These are phyloP conservation scores for Fusarium illudens DNA, from an alignment of 2,329 filamentous ascomycete species.

Conservation along the genomic window DNA sequence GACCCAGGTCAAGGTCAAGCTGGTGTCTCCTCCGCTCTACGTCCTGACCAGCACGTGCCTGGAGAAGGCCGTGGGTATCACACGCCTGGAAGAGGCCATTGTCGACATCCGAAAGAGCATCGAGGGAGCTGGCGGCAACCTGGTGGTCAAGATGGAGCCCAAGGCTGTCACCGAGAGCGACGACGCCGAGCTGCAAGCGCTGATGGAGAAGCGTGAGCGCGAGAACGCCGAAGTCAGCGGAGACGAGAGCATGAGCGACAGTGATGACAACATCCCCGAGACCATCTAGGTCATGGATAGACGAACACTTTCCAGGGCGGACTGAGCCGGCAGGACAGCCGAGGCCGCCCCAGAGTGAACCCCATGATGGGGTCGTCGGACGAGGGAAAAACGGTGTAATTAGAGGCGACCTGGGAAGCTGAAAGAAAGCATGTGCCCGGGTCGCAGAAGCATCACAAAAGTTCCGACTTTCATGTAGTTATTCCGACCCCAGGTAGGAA, in stretches of 20 bases:
- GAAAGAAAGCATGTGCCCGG: slow-evolving; percentile 32
- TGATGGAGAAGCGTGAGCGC: slow-evolving; percentile 99
- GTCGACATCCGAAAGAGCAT: slow-evolving; percentile 86
- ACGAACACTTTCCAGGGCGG: slow-evolving; percentile 23
- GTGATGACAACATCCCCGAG: slow-evolving; percentile 77
- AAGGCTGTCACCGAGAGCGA: slow-evolving; percentile 99
- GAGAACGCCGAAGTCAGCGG: slow-evolving; percentile 98
- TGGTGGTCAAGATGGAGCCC: slow-evolving; percentile 96
- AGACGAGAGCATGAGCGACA: slow-evolving; percentile 95
- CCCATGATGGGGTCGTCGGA: slow-evolving; percentile 32
- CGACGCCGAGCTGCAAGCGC: slow-evolving; percentile 92
- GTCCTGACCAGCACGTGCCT: slow-evolving; percentile 95
- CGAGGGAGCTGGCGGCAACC: slow-evolving; percentile 77
- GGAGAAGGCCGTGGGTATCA: slow-evolving; percentile 89
- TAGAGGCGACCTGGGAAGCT: slow-evolving; percentile 37
- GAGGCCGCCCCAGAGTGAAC: slow-evolving; percentile 24
- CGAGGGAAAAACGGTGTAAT: slow-evolving; percentile 39
- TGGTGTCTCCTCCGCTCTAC: slow-evolving; percentile 97
- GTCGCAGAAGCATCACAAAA: slow-evolving; percentile 42
- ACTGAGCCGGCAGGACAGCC: slow-evolving; percentile 30
- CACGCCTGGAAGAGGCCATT: slow-evolving; percentile 87
- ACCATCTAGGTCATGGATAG: slow-evolving; percentile 47
- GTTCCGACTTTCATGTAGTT: slow-evolving; percentile 43
- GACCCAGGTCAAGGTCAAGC: slow-evolving; percentile 95
- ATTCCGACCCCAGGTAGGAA: slow-evolving; percentile 39